Conservation (phyloP, 768 basidiomycete species). For the Cyclocybe aegerita region DNA sequence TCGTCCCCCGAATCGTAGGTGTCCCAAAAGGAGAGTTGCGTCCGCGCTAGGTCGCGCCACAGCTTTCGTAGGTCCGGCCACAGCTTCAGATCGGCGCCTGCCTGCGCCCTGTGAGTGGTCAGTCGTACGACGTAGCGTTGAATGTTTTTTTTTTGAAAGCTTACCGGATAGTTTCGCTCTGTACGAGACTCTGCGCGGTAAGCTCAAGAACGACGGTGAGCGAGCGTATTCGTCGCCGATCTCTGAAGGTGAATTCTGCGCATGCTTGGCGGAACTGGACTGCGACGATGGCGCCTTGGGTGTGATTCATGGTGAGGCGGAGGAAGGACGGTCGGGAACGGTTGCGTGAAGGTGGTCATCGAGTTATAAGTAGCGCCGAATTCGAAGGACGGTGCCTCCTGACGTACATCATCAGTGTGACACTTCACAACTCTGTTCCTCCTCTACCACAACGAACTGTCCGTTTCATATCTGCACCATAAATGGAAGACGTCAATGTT, state of each 20-base stretch:
- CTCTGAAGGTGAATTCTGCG: conserved; percentile 38
- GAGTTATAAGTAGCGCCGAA: no score
- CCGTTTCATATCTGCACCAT: conserved; percentile 10
- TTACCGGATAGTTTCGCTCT: conserved; percentile 39
- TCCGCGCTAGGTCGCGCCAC: conserved; percentile 53
- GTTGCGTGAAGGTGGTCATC: no score
- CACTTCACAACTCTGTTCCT: neutral
- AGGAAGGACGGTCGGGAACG: neutral
- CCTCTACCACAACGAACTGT: neutral
- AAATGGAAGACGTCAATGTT: conserved; percentile 46
- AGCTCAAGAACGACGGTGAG: conserved; percentile 45
- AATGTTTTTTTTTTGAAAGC: neutral
- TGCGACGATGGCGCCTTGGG: conserved; percentile 19
- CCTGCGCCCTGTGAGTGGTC: conserved; percentile 21
- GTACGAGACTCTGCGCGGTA: conserved; percentile 51
- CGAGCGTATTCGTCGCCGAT: conserved; percentile 27
- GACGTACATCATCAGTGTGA: neutral
- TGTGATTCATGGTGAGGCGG: conserved; percentile 19
- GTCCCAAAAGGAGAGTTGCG: conserved; percentile 53
- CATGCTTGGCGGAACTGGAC: conserved; percentile 42
- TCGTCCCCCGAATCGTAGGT: conserved; percentile 45
- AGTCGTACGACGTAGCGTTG: neutral
- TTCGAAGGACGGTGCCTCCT: neutral
- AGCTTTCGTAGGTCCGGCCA: conserved; percentile 55
- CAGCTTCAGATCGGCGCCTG: conserved; percentile 43